These are phyloP conservation scores for Pseudomicrostroma phylloplanum DNA, from an alignment of 1,284 basidiomycete species.

Conservation along the genomic window DNA sequence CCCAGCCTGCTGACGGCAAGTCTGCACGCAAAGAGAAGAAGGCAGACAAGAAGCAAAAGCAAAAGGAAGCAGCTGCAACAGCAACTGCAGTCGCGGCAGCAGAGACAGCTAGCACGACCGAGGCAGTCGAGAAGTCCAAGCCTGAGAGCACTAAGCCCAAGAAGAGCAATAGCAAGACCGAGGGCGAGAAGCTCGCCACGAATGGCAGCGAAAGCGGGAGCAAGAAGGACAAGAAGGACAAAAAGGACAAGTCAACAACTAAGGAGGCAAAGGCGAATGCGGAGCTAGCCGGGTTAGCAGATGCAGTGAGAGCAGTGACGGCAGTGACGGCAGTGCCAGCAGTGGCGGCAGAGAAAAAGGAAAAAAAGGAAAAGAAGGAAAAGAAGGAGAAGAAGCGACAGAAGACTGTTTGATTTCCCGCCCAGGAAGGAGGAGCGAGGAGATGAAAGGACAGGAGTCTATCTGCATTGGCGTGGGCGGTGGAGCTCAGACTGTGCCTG, in stretches of 20 bases:
- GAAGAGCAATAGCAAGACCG: no score
- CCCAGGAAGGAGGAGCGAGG: no score
- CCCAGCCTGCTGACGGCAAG: neutral
- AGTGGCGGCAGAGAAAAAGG: neutral
- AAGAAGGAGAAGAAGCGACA: slow-evolving; percentile 2
- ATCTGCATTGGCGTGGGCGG: no score
- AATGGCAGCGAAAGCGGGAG: neutral
- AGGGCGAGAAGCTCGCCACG: neutral
- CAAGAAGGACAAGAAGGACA: slow-evolving; percentile 6
- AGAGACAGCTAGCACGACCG: no score
- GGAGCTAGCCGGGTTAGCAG: neutral
- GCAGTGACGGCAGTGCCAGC: no score
- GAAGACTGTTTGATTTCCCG: neutral
- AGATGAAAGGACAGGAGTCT: no score
- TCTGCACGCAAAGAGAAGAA: neutral
- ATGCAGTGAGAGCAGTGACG: no score
- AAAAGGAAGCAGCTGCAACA: no score
- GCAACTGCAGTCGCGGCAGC: no score
- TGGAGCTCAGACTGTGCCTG: no score
- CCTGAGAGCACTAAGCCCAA: no score
- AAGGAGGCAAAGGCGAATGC: neutral
- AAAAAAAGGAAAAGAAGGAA: neutral
- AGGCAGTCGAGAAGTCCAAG: no score
- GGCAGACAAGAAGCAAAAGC: neutral
- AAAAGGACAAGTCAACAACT: neutral